These are phyloP conservation scores for Henckelia pumila DNA, from an alignment of 257 asterid genomes.

Conservation along the genomic window DNA sequence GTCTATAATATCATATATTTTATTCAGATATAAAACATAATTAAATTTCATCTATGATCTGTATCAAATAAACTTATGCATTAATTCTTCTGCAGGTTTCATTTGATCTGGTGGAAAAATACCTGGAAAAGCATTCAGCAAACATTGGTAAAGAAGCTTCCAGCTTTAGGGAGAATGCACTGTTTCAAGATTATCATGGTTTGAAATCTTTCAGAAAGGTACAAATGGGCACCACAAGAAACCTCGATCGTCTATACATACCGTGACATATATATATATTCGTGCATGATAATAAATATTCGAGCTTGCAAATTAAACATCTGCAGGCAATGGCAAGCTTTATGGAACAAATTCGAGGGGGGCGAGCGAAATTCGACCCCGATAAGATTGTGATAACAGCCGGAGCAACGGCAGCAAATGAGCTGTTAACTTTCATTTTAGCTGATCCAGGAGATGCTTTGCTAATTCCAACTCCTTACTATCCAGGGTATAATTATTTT, in stretches of 20 bases:
- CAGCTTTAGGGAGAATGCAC: slow-evolving; percentile 72
- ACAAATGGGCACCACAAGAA: too few relatives aligned
- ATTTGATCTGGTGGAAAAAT: slow-evolving; percentile 72
- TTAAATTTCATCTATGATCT: too few relatives aligned
- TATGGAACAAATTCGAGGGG: slow-evolving; percentile 84
- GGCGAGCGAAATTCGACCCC: slow-evolving; percentile 68
- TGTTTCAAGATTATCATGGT: slow-evolving; percentile 96
- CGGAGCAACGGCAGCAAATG: slow-evolving; percentile 94
- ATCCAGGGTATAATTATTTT: slow-evolving; percentile 68
- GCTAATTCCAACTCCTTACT: slow-evolving; percentile 88
- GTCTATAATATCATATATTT: too few relatives aligned
- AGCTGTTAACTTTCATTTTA: slow-evolving; percentile 71
- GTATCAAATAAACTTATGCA: too few relatives aligned
- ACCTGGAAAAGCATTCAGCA: slow-evolving; percentile 48
- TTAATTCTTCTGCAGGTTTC: slow-evolving; percentile 51
- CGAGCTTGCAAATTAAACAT: background rate
- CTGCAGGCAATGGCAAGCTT: slow-evolving; percentile 86
- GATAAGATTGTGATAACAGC: slow-evolving; percentile 79
- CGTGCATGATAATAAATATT: background rate
- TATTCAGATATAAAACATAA: too few relatives aligned
- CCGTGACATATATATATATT: too few relatives aligned
- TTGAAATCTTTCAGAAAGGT: slow-evolving; percentile 73
- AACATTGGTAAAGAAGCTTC: slow-evolving; percentile 32
- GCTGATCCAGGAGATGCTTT: slow-evolving; percentile 88
- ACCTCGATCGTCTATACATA: too few relatives aligned